Percentiles rank a stretch among this genome's conserved stretches.
phyloP scores from a whole-genome alignment of 2,329 filamentous ascomycete species.

The Fusarium ambrosium region DNA sequence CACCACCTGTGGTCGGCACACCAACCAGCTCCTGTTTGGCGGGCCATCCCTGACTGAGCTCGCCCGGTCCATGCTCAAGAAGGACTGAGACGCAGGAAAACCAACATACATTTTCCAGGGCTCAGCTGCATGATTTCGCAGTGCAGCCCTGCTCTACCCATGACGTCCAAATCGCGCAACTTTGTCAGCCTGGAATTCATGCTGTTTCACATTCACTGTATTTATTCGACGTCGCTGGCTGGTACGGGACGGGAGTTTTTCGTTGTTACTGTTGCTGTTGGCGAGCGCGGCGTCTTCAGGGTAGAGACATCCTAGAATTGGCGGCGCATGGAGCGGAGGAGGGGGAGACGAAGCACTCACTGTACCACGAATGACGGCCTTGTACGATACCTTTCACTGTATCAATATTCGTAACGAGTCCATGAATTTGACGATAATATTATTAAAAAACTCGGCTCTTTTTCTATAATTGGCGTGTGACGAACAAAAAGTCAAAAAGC shows the following conservation, averaged over 20 bases:
- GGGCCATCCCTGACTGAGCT: constrained; percentile 62
- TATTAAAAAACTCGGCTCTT: background rate
- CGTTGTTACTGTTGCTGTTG: constrained; percentile 8
- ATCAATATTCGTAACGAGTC: constrained; percentile 40
- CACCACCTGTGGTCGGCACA: constrained; percentile 68
- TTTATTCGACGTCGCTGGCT: constrained; percentile 44
- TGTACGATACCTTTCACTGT: constrained; percentile 39
- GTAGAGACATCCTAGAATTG: constrained; percentile 16
- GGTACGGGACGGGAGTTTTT: constrained; percentile 43
- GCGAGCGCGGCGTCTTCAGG: constrained; percentile 38
- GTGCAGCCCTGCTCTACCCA: background rate
- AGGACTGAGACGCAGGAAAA: constrained; percentile 38
- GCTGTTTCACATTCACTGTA: constrained; percentile 23
- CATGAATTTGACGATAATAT: constrained; percentile 34
- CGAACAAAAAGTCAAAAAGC: background rate
- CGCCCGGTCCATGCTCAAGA: constrained; percentile 57
- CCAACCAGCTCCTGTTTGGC: constrained; percentile 66
- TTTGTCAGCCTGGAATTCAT: constrained; percentile 10
- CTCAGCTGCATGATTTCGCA: background rate
- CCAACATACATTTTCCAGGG: background rate
- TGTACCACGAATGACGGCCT: constrained; percentile 23
- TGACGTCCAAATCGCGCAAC: constrained; percentile 24
- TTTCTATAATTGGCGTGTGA: constrained; percentile 21
- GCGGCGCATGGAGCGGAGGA: constrained; percentile 10
- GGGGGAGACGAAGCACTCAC: constrained; percentile 28